Conservation (phyloP, 2,329 filamentous ascomycete genomes). For the Metarhizium guizhouense region DNA sequence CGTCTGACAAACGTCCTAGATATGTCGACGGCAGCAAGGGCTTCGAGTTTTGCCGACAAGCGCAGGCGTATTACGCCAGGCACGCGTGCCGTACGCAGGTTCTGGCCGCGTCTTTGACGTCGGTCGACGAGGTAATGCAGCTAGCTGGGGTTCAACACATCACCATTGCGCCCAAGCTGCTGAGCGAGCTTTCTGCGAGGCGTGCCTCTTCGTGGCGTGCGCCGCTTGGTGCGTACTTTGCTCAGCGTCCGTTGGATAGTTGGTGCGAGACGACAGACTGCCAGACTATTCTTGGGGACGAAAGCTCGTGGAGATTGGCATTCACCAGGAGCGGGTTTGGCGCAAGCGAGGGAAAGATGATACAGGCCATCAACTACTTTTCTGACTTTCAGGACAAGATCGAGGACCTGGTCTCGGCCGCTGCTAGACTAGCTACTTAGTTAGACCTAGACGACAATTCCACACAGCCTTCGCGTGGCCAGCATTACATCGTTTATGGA, state of each 20-base stretch:
- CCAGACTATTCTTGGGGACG: conserved; percentile 22
- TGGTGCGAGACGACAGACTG: conserved; percentile 16
- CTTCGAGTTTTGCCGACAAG: conserved; percentile 39
- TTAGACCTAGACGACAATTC: no score
- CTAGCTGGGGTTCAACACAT: conserved; percentile 50
- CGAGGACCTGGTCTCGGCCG: conserved; percentile 22
- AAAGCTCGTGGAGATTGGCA: conserved; percentile 39
- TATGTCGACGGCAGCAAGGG: conserved; percentile 40
- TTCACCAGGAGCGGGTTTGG: conserved; percentile 39
- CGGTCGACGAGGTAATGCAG: conserved; percentile 46
- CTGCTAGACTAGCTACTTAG: no score
- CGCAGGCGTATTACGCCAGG: conserved; percentile 42
- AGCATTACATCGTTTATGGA: background rate
- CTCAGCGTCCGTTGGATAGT: conserved; percentile 18
- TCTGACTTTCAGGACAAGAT: conserved; percentile 44
- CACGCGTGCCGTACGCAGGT: conserved; percentile 37
- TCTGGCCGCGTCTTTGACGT: conserved; percentile 48
- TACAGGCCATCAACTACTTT: conserved; percentile 50
- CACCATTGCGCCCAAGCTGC: conserved; percentile 45
- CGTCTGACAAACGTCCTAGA: conserved; percentile 16
- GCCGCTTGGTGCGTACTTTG: conserved; percentile 10
- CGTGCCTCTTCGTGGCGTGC: conserved; percentile 15
- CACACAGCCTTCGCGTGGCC: background rate
- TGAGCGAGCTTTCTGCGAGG: conserved; percentile 35
- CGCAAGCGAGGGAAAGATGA: conserved; percentile 40